phyloP scores from a whole-genome alignment of 495 filamentous ascomycete species.

The Hypoxylon intermedium region DNA sequence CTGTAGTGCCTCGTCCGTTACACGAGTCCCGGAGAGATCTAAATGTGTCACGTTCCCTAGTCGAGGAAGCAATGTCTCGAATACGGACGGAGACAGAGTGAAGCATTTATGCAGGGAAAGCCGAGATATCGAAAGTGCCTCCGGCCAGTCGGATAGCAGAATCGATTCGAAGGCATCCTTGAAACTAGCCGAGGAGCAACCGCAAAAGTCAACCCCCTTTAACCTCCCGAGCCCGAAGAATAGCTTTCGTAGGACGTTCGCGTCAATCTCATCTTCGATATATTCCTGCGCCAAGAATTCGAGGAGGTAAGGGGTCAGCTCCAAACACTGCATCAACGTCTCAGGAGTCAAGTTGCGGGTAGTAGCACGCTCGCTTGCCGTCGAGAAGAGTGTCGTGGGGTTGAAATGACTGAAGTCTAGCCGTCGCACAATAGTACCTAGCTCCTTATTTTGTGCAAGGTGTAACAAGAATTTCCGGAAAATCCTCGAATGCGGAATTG shows the following conservation, averaged over 20 bases:
- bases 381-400: conserved; percentile 79
- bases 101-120: conserved; percentile 84
- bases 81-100: conserved; percentile 70
- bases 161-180: conserved; percentile 60
- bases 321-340: conserved; percentile 77
- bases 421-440: conserved; percentile 80
- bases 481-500: conserved; percentile 84
- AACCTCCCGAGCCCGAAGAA: conserved; percentile 76
- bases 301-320: conserved; percentile 76
- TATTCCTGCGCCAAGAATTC: conserved; percentile 87
- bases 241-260: conserved; percentile 72
- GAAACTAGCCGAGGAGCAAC: conserved; percentile 75
- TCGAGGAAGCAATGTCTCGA: conserved; percentile 74
- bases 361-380: conserved; percentile 77
- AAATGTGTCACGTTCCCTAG: conserved; percentile 76
- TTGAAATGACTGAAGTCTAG: conserved; percentile 91
- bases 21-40: conserved; percentile 79
- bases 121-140: conserved; percentile 66
- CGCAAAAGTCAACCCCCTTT: conserved; percentile 79
- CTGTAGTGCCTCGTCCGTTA: conserved; percentile 74
- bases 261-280: conserved; percentile 77
- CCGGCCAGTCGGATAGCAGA: conserved; percentile 52
- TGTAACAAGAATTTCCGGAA: conserved; percentile 85
- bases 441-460: conserved; percentile 68
- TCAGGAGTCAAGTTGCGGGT: conserved; percentile 81